Conservation (phyloP, 73 alveolate genomes). For the Uronychia binucleata region DNA sequence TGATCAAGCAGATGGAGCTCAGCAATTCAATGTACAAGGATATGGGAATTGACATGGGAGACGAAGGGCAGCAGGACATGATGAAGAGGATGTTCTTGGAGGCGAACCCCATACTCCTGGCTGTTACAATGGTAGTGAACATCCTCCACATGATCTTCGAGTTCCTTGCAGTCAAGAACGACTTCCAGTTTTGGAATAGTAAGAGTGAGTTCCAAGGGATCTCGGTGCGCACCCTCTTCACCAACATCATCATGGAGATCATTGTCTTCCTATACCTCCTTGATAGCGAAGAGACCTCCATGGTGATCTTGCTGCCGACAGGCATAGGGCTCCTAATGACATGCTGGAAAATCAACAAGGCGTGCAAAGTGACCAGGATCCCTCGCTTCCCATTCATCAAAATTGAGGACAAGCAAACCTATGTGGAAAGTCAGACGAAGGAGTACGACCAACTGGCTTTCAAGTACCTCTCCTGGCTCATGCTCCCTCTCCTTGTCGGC, state of each 20-base stretch:
- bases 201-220: constrained; percentile 75
- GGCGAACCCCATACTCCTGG: constrained; percentile 78
- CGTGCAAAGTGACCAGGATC: constrained; percentile 48
- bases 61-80: constrained; percentile 60
- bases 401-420: constrained; percentile 57
- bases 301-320: constrained; percentile 53
- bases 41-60: constrained; percentile 64
- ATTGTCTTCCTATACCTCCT: constrained; percentile 74
- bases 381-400: constrained; percentile 64
- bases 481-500: constrained; percentile 75
- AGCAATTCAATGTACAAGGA: constrained; percentile 17
- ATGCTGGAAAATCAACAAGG: constrained; percentile 73
- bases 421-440: constrained; percentile 64
- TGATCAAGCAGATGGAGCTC: constrained; percentile 55
- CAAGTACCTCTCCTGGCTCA: constrained; percentile 71
- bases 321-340: constrained; percentile 72
- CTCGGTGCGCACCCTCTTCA: constrained; percentile 61
- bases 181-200: constrained; percentile 74
- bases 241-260: constrained; percentile 38
- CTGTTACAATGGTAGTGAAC: constrained; percentile 80
- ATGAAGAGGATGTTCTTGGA: constrained; percentile 83
- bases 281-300: constrained; percentile 77
- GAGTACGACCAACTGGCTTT: constrained; percentile 85
- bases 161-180: constrained; percentile 87
- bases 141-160: constrained; percentile 90